These are phyloP conservation scores for Nepenthes mirabilis DNA, from an alignment of 148 eudicot species.

Conservation along the genomic window DNA sequence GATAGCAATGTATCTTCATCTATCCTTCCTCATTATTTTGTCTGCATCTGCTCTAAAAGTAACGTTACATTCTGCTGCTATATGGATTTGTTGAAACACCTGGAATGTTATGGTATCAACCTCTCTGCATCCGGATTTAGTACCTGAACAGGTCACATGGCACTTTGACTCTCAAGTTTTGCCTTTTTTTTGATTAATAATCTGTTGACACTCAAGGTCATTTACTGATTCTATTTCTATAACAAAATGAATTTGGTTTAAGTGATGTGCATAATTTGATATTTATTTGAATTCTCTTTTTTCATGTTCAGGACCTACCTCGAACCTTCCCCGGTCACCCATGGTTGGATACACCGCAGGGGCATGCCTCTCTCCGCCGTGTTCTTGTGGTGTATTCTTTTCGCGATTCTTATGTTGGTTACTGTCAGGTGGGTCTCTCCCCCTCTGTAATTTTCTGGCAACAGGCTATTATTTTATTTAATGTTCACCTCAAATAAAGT, in stretches of 20 bases:
- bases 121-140: too few species aligned
- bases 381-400: conserved; percentile 95
- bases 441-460: conserved; percentile 1
- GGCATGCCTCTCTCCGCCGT: conserved; percentile 89
- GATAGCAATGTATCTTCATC: too few species aligned
- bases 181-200: neutral
- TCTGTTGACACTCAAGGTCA: too few species aligned
- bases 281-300: neutral
- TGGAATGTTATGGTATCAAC: too few species aligned
- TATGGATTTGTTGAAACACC: too few species aligned
- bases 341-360: conserved; percentile 85
- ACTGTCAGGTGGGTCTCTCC: conserved; percentile 64
- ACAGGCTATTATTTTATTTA: neutral
- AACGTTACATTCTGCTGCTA: too few species aligned
- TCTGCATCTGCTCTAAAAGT: too few species aligned
- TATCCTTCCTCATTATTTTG: too few species aligned
- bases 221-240: too few species aligned
- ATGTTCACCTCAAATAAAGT: neutral
- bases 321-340: conserved; percentile 98
- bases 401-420: conserved; percentile 96
- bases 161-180: too few species aligned
- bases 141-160: too few species aligned
- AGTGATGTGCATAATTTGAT: neutral
- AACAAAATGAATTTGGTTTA: too few species aligned
- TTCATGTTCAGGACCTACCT: conserved; percentile 63